Percentiles rank a stretch among this genome's conserved stretches.
Conservation (phyloP, 78 protist genomes). For the Dictyostelium firmibasis region DNA sequence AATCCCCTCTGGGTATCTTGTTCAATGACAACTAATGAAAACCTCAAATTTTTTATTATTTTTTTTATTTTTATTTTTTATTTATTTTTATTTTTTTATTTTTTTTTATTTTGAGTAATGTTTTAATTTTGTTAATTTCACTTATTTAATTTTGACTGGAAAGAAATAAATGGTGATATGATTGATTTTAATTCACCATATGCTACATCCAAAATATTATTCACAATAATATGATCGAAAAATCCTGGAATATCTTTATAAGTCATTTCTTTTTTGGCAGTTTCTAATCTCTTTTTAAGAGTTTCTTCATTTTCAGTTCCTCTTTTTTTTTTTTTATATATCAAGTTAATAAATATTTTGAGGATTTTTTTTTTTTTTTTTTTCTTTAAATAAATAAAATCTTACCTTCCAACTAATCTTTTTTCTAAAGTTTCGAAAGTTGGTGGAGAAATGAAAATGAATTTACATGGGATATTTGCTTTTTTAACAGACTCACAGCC, state of each 20-base stretch:
- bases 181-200: conserved; percentile 70
- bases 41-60: too few relatives aligned
- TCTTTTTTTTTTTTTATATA: background rate
- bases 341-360: background rate
- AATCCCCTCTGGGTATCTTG: too few relatives aligned
- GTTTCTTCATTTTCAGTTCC: conserved; percentile 92
- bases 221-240: conserved; percentile 82
- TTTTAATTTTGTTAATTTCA: too few relatives aligned
- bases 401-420: conserved; percentile 81
- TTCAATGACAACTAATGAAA: too few relatives aligned
- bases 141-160: background rate
- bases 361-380: background rate
- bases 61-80: too few relatives aligned
- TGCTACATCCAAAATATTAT: conserved; percentile 87
- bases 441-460: conserved; percentile 90
- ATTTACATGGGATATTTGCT: conserved; percentile 42
- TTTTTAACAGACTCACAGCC: conserved; percentile 89
- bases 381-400: background rate
- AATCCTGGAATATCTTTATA: conserved; percentile 70
- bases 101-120: too few relatives aligned
- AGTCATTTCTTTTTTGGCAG: conserved; percentile 86
- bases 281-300: conserved; percentile 82
- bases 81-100: too few relatives aligned
- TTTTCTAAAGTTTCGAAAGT: conserved; percentile 81
- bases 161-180: conserved; percentile 18